Conservation (phyloP, 768 basidiomycete species). For the Panaeolus papilionaceus region DNA sequence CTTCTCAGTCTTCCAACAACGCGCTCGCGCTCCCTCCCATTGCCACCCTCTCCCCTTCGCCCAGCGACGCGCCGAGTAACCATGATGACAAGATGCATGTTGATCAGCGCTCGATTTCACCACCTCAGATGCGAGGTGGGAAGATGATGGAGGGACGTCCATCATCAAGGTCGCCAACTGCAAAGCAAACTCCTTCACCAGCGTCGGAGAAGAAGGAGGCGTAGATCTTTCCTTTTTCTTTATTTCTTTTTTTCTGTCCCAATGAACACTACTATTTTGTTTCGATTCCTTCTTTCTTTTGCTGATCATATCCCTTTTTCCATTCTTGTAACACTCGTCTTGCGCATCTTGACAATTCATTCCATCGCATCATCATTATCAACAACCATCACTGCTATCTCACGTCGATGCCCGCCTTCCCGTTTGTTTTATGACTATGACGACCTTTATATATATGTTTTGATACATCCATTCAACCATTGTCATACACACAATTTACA, state of each 20-base stretch:
- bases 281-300: constrained; percentile 13
- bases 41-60: constrained; percentile 63
- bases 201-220: constrained; percentile 51
- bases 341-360: constrained; percentile 5
- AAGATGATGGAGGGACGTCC: constrained; percentile 57
- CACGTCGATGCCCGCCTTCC: neutral
- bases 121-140: constrained; percentile 56
- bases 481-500: constrained; percentile 5
- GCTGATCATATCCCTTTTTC: constrained; percentile 4
- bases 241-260: constrained; percentile 19
- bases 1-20: constrained; percentile 33
- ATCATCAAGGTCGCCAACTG: constrained; percentile 54
- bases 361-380: constrained; percentile 12
- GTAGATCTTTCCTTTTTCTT: constrained; percentile 23
- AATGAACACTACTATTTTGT: constrained; percentile 26
- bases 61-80: constrained; percentile 54
- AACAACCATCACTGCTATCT: constrained; percentile 12
- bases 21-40: constrained; percentile 71
- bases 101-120: constrained; percentile 55
- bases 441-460: constrained; percentile 13
- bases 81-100: constrained; percentile 62
- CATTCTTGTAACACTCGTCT: neutral
- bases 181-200: constrained; percentile 63
- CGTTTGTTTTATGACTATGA: constrained; percentile 17
- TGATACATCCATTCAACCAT: constrained; percentile 1